Evolutionary conservation across 2,329 filamentous ascomycete genomes (phyloP).

Genomic region (Madurella fahalii): DNA sequence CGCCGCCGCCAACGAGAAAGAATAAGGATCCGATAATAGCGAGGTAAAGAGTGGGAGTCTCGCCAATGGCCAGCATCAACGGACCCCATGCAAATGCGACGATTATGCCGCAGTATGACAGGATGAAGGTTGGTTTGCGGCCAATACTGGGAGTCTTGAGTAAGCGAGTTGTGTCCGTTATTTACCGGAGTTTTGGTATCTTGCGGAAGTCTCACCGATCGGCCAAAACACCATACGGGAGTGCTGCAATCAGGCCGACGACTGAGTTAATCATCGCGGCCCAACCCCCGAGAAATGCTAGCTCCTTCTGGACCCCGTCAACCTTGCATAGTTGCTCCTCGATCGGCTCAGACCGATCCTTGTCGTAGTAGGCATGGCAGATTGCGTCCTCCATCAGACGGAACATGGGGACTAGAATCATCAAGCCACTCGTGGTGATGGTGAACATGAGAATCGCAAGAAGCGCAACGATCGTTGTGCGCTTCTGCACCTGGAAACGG

Average conservation of each 20-base stretch:
- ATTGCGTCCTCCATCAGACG: constrained; percentile 23
- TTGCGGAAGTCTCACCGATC: constrained; percentile 15
- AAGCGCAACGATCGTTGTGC: constrained; percentile 14
- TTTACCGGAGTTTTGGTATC: background rate
- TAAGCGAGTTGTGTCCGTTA: background rate
- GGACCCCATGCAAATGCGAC: constrained; percentile 19
- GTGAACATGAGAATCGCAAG: constrained; percentile 19
- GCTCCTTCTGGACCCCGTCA: constrained; percentile 19
- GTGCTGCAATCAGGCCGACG: constrained; percentile 15
- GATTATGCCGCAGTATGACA: constrained; percentile 20
- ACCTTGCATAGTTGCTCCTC: constrained; percentile 23
- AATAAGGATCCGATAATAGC: constrained; percentile 18
- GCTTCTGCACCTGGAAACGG: constrained; percentile 16
- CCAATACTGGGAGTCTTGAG: constrained; percentile 17
- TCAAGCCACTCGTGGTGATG: constrained; percentile 20
- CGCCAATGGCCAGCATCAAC: constrained; percentile 11
- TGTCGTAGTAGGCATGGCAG: constrained; percentile 21
- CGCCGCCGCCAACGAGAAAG: constrained; percentile 23
- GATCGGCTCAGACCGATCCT: constrained; percentile 16
- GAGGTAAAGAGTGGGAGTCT: constrained; percentile 14
- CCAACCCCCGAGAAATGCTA: constrained; percentile 21
- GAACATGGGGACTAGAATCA: constrained; percentile 22
- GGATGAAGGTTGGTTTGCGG: constrained; percentile 19
- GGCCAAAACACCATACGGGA: constrained; percentile 24
- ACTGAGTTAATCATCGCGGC: constrained; percentile 14